Evolutionary conservation across 129 eudicot genomes (phyloP).

Genomic region (Flaveria bidentis): DNA sequence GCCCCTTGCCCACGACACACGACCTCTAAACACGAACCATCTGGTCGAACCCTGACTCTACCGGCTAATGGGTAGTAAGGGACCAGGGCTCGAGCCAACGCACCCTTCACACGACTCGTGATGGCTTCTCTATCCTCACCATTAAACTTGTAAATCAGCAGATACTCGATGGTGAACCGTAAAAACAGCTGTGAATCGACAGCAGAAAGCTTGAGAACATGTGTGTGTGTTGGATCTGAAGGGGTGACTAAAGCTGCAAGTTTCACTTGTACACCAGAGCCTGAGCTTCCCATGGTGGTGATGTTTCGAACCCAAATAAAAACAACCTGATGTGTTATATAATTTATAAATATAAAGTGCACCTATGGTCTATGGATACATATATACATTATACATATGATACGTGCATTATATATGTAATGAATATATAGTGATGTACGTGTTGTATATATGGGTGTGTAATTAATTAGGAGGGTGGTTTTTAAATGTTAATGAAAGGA

Average conservation of each 20-base stretch:
- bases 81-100: conserved; percentile 60
- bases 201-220: conserved; percentile 58
- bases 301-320: too few species aligned
- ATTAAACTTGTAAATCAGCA: conserved; percentile 48
- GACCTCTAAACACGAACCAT: conserved; percentile 61
- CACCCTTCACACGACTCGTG: conserved; percentile 44
- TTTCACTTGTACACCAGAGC: conserved; percentile 52
- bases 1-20: conserved; percentile 75
- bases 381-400: neutral
- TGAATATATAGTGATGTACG: neutral
- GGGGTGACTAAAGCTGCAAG: conserved; percentile 57
- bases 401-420: neutral
- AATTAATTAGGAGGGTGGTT: neutral
- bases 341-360: neutral
- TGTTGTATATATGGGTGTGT: conserved; percentile 3
- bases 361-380: neutral
- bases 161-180: conserved; percentile 67
- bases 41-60: conserved; percentile 52
- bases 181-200: conserved; percentile 76
- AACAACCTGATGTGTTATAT: too few species aligned
- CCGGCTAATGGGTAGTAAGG: conserved; percentile 83
- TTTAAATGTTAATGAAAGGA: too few species aligned
- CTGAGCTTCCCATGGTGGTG: conserved; percentile 14
- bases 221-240: conserved; percentile 59
- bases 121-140: conserved; percentile 22